A percentile compares a stretch with the other conserved stretches of the same genome.
Conservation (phyloP, 495 filamentous ascomycete genomes). For the Aspergillus indologenus region DNA sequence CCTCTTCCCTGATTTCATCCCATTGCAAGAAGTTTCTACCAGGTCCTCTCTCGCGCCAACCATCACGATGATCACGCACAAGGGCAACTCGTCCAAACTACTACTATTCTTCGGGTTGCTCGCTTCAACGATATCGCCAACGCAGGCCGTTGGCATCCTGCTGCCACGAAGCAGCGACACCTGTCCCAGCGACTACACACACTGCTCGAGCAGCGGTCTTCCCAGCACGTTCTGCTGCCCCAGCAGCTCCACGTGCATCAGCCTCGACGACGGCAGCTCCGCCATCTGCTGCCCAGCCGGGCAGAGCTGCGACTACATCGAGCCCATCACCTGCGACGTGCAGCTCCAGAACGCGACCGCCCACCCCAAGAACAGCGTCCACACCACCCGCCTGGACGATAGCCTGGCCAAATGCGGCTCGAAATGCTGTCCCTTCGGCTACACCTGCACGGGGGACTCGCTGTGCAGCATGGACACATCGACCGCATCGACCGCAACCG, state of each 20-base stretch:
- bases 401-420: constrained; percentile 55
- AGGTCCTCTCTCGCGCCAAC: not conserved
- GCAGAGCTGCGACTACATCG: constrained; percentile 59
- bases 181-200: constrained; percentile 46
- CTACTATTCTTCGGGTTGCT: constrained; percentile 28
- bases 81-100: constrained; percentile 11
- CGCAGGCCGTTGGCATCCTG: constrained; percentile 29
- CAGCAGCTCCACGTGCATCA: constrained; percentile 55
- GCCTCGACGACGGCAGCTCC: constrained; percentile 63
- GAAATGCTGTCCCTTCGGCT: constrained; percentile 76
- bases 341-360: constrained; percentile 58
- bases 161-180: constrained; percentile 31
- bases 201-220: constrained; percentile 53
- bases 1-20: no score
- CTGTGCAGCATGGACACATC: constrained; percentile 37
- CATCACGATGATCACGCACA: not conserved
- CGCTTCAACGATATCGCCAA: constrained; percentile 25
- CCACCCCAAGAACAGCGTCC: constrained; percentile 60
- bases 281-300: constrained; percentile 75
- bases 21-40: no score
- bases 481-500: constrained; percentile 16
- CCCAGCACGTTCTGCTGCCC: constrained; percentile 77
- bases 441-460: constrained; percentile 54
- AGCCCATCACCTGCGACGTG: constrained; percentile 69
- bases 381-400: constrained; percentile 62